Conservation (phyloP, 805 yeast species). For the Myxozyma vanderwaltii region DNA sequence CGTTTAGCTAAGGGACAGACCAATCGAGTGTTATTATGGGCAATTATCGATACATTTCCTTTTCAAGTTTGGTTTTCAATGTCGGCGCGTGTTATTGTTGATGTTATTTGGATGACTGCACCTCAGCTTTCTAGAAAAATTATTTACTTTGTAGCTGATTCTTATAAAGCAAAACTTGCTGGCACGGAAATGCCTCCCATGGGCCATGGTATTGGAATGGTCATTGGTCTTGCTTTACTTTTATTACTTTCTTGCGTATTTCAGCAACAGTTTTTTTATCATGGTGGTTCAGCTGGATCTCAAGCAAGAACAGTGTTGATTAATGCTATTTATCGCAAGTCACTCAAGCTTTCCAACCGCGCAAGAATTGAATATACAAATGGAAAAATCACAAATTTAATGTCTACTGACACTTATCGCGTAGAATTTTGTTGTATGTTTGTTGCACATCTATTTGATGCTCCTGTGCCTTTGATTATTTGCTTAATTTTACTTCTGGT, state of each 20-base stretch:
- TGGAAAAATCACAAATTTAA: conserved; percentile 71
- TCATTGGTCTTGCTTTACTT: conserved; percentile 66
- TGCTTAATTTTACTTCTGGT: conserved; percentile 64
- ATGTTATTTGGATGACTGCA: conserved; percentile 51
- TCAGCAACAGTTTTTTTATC: conserved; percentile 66
- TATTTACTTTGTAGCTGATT: conserved; percentile 62
- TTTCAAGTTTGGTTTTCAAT: conserved; percentile 45
- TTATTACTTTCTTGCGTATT: conserved; percentile 52
- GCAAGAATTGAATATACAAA: conserved; percentile 64
- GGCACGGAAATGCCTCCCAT: conserved; percentile 36
- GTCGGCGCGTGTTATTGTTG: conserved; percentile 40
- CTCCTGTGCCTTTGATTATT: conserved; percentile 66
- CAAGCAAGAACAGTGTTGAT: conserved; percentile 70
- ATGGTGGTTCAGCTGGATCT: conserved; percentile 65
- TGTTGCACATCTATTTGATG: conserved; percentile 62
- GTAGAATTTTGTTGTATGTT: conserved; percentile 75
- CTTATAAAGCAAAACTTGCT: conserved; percentile 45
- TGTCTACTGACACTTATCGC: conserved; percentile 81
- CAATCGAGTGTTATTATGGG: conserved; percentile 40
- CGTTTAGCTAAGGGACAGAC: conserved; percentile 38
- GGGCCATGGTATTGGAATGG: conserved; percentile 73
- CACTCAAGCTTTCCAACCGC: conserved; percentile 59
- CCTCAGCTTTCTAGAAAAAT: conserved; percentile 69
- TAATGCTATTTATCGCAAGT: conserved; percentile 67
- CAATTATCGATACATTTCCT: conserved; percentile 45